Conservation (phyloP, 768 basidiomycete species). For the Amanita pallidorosea region DNA sequence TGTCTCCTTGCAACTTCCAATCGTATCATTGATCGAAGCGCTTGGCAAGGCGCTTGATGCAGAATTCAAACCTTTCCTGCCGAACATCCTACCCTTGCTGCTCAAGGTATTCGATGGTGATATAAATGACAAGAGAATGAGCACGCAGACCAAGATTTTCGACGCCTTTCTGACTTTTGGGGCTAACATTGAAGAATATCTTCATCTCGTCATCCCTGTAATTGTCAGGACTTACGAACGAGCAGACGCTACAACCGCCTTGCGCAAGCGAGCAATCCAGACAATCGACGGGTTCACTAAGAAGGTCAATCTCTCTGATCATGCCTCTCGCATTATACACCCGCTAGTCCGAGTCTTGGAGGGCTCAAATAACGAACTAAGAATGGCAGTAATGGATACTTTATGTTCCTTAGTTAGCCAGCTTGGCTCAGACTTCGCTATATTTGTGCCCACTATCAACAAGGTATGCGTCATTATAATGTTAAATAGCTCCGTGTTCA, state of each 20-base stretch:
- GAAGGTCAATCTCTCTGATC: slow-evolving; percentile 95
- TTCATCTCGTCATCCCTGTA: slow-evolving; percentile 92
- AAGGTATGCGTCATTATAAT: slow-evolving; percentile 41
- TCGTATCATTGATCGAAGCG: slow-evolving; percentile 88
- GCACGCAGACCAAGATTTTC: slow-evolving; percentile 82
- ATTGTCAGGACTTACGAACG: slow-evolving; percentile 89
- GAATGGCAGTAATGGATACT: slow-evolving; percentile 84
- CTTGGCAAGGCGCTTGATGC: slow-evolving; percentile 90
- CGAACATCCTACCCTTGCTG: slow-evolving; percentile 79
- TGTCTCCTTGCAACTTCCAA: slow-evolving; percentile 72
- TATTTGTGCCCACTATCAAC: slow-evolving; percentile 95
- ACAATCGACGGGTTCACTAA: slow-evolving; percentile 86
- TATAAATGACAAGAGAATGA: slow-evolving; percentile 63
- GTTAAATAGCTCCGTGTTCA: background rate
- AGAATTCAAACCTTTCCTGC: slow-evolving; percentile 94
- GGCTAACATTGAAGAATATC: slow-evolving; percentile 92
- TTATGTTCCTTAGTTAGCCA: slow-evolving; percentile 88
- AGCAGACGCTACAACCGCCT: slow-evolving; percentile 53
- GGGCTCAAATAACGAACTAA: slow-evolving; percentile 63
- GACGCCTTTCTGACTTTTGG: slow-evolving; percentile 95
- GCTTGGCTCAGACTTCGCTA: slow-evolving; percentile 92
- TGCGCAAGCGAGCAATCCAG: slow-evolving; percentile 84
- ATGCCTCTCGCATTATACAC: slow-evolving; percentile 94
- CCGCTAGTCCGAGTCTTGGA: slow-evolving; percentile 85
- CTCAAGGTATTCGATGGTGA: slow-evolving; percentile 91